phyloP scores from a whole-genome alignment of 768 basidiomycete species.

The Symmetrospora coprosmae region DNA sequence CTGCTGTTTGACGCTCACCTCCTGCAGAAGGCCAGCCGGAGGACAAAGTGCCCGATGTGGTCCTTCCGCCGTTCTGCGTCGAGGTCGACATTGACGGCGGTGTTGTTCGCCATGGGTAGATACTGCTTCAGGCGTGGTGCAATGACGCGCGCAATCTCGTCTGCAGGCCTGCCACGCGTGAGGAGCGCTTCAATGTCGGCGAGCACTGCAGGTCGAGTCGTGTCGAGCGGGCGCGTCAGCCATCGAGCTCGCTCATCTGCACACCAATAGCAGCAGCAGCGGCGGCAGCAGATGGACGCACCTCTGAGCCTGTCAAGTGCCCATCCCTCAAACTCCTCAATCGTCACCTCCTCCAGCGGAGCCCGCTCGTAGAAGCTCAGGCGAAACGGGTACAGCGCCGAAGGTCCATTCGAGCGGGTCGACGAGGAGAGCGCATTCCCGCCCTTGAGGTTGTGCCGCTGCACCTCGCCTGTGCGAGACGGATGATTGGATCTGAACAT shows the following conservation, averaged over 20 bases:
- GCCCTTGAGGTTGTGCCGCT: no score
- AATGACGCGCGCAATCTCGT: constrained; percentile 58
- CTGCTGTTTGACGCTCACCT: constrained; percentile 50
- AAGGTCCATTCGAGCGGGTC: no score
- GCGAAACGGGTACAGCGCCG: constrained; percentile 46
- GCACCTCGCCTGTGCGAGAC: no score
- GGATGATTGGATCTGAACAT: no score
- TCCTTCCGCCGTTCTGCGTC: constrained; percentile 63
- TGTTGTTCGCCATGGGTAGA: constrained; percentile 54
- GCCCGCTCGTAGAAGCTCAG: constrained; percentile 60
- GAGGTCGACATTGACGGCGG: constrained; percentile 40
- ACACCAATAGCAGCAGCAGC: no score
- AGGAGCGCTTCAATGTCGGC: constrained; percentile 82
- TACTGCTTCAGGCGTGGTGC: constrained; percentile 55
- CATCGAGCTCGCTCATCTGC: no score
- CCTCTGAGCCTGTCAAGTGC: constrained; percentile 70
- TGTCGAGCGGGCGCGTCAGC: not conserved
- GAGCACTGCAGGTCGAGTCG: constrained; percentile 43
- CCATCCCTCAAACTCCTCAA: constrained; percentile 87
- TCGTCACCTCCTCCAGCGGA: constrained; percentile 70
- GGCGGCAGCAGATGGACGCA: constrained; percentile 21
- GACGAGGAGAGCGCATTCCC: no score
- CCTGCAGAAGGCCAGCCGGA: constrained; percentile 85
- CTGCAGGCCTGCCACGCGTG: constrained; percentile 65
- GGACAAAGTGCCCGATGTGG: constrained; percentile 80